Evolutionary conservation across 306 rosid genomes (phyloP).

Genomic region (Styphnolobium japonicum): DNA sequence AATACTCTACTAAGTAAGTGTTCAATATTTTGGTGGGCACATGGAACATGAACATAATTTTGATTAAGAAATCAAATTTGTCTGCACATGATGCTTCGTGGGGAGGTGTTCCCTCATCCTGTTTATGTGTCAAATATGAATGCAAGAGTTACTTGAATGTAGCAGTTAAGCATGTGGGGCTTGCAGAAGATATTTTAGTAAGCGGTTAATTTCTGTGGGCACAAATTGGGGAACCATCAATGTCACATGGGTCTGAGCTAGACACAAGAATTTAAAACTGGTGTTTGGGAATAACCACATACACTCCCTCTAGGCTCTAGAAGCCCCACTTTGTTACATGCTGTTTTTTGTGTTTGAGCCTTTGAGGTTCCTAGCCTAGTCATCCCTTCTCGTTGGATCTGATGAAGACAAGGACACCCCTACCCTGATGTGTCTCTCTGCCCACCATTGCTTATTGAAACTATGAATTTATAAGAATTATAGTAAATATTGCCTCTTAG

Average conservation of each 20-base stretch:
- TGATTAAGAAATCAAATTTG: conserved; percentile 14
- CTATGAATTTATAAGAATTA: too few relatives aligned
- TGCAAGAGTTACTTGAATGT: background rate
- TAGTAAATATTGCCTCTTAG: too few relatives aligned
- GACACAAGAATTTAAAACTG: conserved; percentile 1
- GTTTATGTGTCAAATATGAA: conserved; percentile 9
- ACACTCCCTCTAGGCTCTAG: background rate
- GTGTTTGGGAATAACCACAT: background rate
- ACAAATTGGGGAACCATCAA: conserved; percentile 29
- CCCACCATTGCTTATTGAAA: background rate
- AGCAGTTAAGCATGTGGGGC: conserved; percentile 47
- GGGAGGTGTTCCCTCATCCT: background rate
- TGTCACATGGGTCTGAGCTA: conserved; percentile 47
- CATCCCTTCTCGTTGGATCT: conserved; percentile 12
- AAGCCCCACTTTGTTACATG: background rate
- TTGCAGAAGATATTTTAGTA: conserved; percentile 25
- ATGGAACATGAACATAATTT: conserved; percentile 32
- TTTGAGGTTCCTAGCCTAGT: conserved; percentile 1
- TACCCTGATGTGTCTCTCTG: conserved; percentile 9
- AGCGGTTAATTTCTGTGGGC: conserved; percentile 24
- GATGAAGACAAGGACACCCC: background rate
- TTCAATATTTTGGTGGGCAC: conserved; percentile 42
- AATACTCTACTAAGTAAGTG: conserved; percentile 11
- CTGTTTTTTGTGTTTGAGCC: background rate
- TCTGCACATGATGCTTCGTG: background rate